Evolutionary conservation across 441 rosid species (phyloP).

Genomic region (Viola pubescens): DNA sequence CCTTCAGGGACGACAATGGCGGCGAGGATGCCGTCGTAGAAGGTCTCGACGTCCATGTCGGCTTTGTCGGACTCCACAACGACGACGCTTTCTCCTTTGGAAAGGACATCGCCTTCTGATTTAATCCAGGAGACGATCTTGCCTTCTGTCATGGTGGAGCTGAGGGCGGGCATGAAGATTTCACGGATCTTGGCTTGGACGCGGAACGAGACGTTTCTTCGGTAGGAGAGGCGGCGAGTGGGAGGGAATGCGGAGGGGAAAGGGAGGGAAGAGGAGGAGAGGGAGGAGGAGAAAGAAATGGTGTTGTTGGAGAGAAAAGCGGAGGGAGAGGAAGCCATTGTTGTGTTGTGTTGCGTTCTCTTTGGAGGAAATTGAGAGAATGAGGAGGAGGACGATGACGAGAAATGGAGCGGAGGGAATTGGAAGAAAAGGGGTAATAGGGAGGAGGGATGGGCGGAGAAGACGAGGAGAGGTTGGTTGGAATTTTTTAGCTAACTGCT

Average conservation of each 20-base stretch:
- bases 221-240: slow-evolving; percentile 16
- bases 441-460: slow-evolving; percentile 50
- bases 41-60: slow-evolving; percentile 97
- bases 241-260: slow-evolving; percentile 21
- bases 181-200: slow-evolving; percentile 80
- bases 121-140: slow-evolving; percentile 94
- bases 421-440: slow-evolving; percentile 13
- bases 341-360: not conserved
- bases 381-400: slow-evolving; percentile 10
- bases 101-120: slow-evolving; percentile 83
- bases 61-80: slow-evolving; percentile 98
- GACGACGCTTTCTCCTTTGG: slow-evolving; percentile 92
- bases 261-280: slow-evolving; percentile 31
- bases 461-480: slow-evolving; percentile 59
- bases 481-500: slow-evolving; percentile 24
- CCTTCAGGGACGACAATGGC: slow-evolving; percentile 92
- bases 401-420: not conserved
- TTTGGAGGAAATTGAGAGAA: slow-evolving; percentile 1
- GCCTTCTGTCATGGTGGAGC: slow-evolving; percentile 97
- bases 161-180: slow-evolving; percentile 97
- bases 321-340: slow-evolving; percentile 15
- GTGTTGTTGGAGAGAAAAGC: slow-evolving; percentile 35
- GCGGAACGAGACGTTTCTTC: slow-evolving; percentile 15
- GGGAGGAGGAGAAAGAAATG: slow-evolving; percentile 27
- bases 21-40: slow-evolving; percentile 87